These are phyloP conservation scores for Tricholoma terreum DNA, from an alignment of 768 basidiomycete genomes.

Conservation along the genomic window DNA sequence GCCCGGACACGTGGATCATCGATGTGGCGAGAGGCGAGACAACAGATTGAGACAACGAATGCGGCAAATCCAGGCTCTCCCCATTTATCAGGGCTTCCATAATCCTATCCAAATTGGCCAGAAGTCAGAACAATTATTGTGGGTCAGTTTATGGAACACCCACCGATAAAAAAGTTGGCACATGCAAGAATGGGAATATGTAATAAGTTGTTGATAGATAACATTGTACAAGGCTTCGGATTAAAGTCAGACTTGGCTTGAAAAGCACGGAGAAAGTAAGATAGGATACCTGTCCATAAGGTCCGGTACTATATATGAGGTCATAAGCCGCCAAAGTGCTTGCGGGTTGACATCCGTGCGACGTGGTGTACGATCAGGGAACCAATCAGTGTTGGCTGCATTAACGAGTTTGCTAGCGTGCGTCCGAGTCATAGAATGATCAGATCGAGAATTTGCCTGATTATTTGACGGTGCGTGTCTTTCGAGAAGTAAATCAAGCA, in stretches of 20 bases:
- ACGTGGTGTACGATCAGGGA: slow-evolving; percentile 75
- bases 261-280: slow-evolving; percentile 20
- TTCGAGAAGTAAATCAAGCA: slow-evolving; percentile 81
- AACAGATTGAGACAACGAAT: slow-evolving; percentile 91
- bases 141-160: slow-evolving; percentile 20
- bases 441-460: slow-evolving; percentile 18
- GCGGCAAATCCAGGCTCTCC: slow-evolving; percentile 93
- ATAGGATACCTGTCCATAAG: slow-evolving; percentile 85
- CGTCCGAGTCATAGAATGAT: slow-evolving; percentile 14
- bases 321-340: slow-evolving; percentile 82
- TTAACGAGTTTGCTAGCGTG: slow-evolving; percentile 29
- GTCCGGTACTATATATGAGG: slow-evolving; percentile 82
- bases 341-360: slow-evolving; percentile 84
- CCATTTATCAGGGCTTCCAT: slow-evolving; percentile 93
- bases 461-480: slow-evolving; percentile 45
- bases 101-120: slow-evolving; percentile 53
- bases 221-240: slow-evolving; percentile 68
- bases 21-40: slow-evolving; percentile 87
- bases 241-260: slow-evolving; percentile 9
- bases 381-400: slow-evolving; percentile 58
- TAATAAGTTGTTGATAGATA: slow-evolving; percentile 93
- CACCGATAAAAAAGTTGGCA: slow-evolving; percentile 83
- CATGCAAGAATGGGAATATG: slow-evolving; percentile 87
- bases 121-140: slow-evolving; percentile 14
- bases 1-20: slow-evolving; percentile 89